phyloP scores from a whole-genome alignment of 106 monocot species.

The Iris macrosiphon region DNA sequence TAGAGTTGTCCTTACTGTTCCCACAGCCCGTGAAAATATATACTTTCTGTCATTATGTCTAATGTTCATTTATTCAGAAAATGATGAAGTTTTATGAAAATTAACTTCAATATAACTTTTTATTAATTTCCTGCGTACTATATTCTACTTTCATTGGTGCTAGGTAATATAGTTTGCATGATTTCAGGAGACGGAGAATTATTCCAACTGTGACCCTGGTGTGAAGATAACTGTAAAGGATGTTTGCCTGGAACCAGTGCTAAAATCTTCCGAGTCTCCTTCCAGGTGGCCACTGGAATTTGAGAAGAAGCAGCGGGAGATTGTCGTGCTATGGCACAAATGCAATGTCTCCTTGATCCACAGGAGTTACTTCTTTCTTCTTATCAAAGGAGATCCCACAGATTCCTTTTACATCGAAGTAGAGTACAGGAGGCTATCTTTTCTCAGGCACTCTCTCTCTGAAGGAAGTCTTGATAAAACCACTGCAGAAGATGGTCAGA shows the following conservation, averaged over 20 bases:
- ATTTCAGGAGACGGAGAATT: slow-evolving; percentile 28
- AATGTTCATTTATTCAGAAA: too few species aligned
- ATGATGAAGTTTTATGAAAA: too few species aligned
- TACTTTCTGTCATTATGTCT: too few species aligned
- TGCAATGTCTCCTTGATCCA: slow-evolving; percentile 83
- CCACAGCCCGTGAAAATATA: too few species aligned
- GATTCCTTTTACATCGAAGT: slow-evolving; percentile 88
- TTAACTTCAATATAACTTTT: too few species aligned
- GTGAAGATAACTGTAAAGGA: slow-evolving; percentile 30
- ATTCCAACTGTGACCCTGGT: slow-evolving; percentile 3
- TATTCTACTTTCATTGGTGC: too few species aligned
- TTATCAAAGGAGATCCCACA: slow-evolving; percentile 72
- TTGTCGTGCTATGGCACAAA: slow-evolving; percentile 73
- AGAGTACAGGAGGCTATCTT: slow-evolving; percentile 70
- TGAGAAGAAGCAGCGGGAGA: slow-evolving; percentile 58
- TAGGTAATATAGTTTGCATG: background rate
- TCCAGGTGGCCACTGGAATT: slow-evolving; percentile 56
- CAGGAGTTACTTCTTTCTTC: slow-evolving; percentile 85
- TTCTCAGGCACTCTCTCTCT: slow-evolving; percentile 33
- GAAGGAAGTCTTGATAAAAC: slow-evolving; percentile 4
- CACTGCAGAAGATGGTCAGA: background rate
- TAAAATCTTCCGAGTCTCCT: slow-evolving; percentile 30
- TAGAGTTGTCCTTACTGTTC: too few species aligned
- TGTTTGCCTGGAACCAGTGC: slow-evolving; percentile 17
- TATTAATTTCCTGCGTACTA: too few species aligned